Percentiles rank a stretch among this genome's conserved stretches.
These are phyloP conservation scores for Hypoxylon fragiforme DNA, from an alignment of 495 filamentous ascomycete species.

Conservation along the genomic window DNA sequence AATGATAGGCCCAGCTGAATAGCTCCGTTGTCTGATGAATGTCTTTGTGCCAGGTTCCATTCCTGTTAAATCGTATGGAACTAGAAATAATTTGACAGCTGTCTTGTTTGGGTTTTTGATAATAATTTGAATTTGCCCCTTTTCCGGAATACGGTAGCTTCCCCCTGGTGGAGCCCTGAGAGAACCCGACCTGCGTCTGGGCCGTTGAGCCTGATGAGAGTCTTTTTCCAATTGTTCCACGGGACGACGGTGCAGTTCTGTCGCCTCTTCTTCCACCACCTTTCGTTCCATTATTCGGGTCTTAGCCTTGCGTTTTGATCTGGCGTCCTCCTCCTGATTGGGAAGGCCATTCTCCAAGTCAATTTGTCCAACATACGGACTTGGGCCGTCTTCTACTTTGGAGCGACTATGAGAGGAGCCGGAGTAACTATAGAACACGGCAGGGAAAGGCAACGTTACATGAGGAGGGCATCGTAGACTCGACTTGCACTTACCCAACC, in stretches of 20 bases:
- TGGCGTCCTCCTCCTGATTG: constrained; percentile 49
- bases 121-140: constrained; percentile 94
- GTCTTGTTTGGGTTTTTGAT: constrained; percentile 98
- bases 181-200: constrained; percentile 65
- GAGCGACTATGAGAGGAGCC: constrained; percentile 63
- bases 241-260: constrained; percentile 30
- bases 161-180: constrained; percentile 77
- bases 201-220: constrained; percentile 48
- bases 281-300: constrained; percentile 36
- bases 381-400: constrained; percentile 77
- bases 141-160: constrained; percentile 91
- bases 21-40: constrained; percentile 92
- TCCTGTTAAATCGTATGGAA: constrained; percentile 92
- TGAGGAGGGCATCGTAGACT: constrained; percentile 86
- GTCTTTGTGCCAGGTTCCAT: constrained; percentile 97
- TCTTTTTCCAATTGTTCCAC: constrained; percentile 43
- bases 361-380: constrained; percentile 93
- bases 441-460: constrained; percentile 90
- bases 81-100: constrained; percentile 90
- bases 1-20: constrained; percentile 84
- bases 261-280: constrained; percentile 33
- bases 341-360: constrained; percentile 81
- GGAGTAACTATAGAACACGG: constrained; percentile 93
- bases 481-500: constrained; percentile 85
- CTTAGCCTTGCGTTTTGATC: constrained; percentile 53